Evolutionary conservation across 805 yeast genomes (phyloP), one percentile per base, ranked within the genome.

Genomic region (Ogataea trehaloabstinens): DNA sequence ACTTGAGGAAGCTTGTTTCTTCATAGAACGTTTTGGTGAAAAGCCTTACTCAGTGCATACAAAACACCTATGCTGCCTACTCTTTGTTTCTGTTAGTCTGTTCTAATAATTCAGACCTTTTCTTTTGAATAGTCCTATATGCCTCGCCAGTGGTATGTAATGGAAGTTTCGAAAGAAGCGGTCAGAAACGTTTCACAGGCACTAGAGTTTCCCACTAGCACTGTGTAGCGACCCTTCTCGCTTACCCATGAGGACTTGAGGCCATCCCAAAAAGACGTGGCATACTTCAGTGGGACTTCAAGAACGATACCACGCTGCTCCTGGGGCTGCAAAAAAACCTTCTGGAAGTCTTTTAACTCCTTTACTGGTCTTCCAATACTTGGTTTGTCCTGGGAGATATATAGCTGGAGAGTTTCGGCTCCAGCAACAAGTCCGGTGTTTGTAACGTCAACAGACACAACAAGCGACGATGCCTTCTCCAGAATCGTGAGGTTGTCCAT

Each of bases 311-410:
- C 51, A 37, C 58, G 58, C 7, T 65, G 40, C 46, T 70, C 72
- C 6, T 78, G 78, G 3, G 79, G 62, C 34, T 58, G 49, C 42
- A 80, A 50, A 27, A 43, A 53, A 7, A 74, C 70, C 58, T 80
- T 79, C 15, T 60, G 70, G 52, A 75, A 80, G 19, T 73, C 82
- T 57, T 76, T 78, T 55, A 80, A 66, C 51, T 80, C 85, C 58
- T 79, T 80, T 18, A 66, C 53, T 8, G 85, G 82, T 52, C 85
- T 69, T n/a, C 33, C 31, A n/a, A 48, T 48, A 13, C 37, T 18
- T 0, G 66, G 66, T 28, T 68, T 53, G 10, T 58, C 69, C 10
- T 59, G 53, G 13, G 50, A 35, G 40, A 80, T 53, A 52, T 79
- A 80, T 16, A 76, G 59, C 57, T 80, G 86, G 8, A 72, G 74